Evolutionary conservation across 495 filamentous ascomycete species (phyloP), one percentile per base, ranked within the genome.

Genomic region (Evernia prunastri): DNA sequence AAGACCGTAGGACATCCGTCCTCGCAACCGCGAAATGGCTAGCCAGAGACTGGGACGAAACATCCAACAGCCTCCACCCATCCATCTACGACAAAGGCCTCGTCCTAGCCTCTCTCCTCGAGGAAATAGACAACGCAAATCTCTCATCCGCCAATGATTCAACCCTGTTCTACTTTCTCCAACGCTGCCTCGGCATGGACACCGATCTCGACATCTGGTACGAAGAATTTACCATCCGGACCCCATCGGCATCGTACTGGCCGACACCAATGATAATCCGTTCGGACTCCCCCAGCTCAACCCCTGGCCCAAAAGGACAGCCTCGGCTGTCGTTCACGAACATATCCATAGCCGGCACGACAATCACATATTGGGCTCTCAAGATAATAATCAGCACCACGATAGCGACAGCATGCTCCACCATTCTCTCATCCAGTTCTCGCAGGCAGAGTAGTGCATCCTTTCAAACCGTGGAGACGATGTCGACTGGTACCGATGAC

Each of bases 111-210:
- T 31, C 51, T n/a, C 51, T 54, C 1, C 29, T 54, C 1, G 51
- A 54, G 51, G 51, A 54, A 33, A 33, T 54, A 31, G 51, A 54
- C 29, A 33, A 33, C 0, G 51, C 51, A 20, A 10, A 54, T 11
- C 51, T 54, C 51, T 33, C 29, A 54, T 33, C 29, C 12, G 51
- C 51, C 17, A 54, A 33, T 17, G 51, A 33, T 29, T 54, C 51
- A 54, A 54, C 51, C 15, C 51, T 8, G 6, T 54, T 54, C 51
- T 54, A 54, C 29, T 54, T 54, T 29, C 51, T 54, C 29, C 51
- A 54, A 33, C 51, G 51, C 15, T 54, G 51, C 51, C 51, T 54
- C 15, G 51, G 51, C 27, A 33, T 54, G 51, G 51, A 54, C 51
- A 54, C 51, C 7, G 51, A 54, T n/a, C 51, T 54, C 6, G 51